Base-by-base conservation (phyloP, 1,284 basidiomycete genomes). In the Cutaneotrichosporon curvatum region DNA sequence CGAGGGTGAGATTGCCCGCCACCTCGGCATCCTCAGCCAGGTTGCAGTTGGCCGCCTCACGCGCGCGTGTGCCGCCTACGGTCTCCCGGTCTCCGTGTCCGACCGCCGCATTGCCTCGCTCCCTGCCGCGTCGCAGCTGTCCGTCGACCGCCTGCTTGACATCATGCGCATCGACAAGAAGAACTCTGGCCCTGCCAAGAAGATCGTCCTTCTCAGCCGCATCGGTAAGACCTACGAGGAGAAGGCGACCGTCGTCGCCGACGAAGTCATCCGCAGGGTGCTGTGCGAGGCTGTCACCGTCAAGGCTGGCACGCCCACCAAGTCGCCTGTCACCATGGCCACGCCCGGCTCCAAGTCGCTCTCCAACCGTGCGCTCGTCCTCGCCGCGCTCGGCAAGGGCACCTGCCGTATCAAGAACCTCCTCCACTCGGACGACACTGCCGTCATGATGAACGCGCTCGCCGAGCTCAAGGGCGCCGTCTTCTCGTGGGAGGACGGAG, bases 281-380 rank as follows among this genome's bases (percentile, higher is more conserved):
- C 78, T 96, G 2, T 80, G 84, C 1, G 84, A 87, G 52, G 83
- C 85, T 0, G 84, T 80, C 14, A 82, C 76, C 43, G 81, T 95
- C 53, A 73, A 84, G 46, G 78, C 87, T 3, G 83, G 82, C 15
- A 73, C 76, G 80, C 88, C 37, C 21, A 63, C 48, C 48, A 79
- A 83, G 48, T 76, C 79, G 56, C 82, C 84, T 2, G 79, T 96
- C 46, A 82, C 77, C 28, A 86, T 98, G 82, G 78, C 86, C 6
- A 96, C 94, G 0, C 94, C 94, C 0, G 94, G 94, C 12, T 90
- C 87, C 48, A 98, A 99, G 76, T 92, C 87, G 61, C 87, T 99
- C 61, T 96, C 91, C 4, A 98, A 98, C 72, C 83, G 95, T 37
- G 91, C 89, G 0, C 77, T 99, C 36, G 83, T 98, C 2, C 81